Evolutionary conservation across 2,329 filamentous ascomycete genomes (phyloP).

Genomic region (Neofusicoccum umdonicola): DNA sequence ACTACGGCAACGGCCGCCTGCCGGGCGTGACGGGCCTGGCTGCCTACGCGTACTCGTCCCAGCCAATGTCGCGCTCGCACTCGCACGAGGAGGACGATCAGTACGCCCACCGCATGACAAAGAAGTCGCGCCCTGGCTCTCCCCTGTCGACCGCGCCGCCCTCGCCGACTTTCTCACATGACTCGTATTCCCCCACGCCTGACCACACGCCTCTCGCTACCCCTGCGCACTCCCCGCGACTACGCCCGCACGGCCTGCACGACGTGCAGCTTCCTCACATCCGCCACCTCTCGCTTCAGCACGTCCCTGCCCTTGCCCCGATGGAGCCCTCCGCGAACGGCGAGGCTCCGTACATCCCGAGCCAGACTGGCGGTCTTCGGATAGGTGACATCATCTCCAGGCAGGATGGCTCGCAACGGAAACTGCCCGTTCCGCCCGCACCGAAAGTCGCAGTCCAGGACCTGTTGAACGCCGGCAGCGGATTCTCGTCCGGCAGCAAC

Average conservation of each 20-base stretch:
- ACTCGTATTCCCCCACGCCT: constrained; percentile 90
- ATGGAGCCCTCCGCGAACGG: constrained; percentile 66
- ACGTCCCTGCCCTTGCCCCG: constrained; percentile 65
- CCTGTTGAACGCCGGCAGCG: constrained; percentile 65
- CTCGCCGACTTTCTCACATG: constrained; percentile 93
- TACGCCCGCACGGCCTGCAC: constrained; percentile 70
- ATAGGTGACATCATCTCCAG: constrained; percentile 91
- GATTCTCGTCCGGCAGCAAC: constrained; percentile 71
- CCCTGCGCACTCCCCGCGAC: constrained; percentile 87
- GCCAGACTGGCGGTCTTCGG: constrained; percentile 64
- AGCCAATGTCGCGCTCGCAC: constrained; percentile 89
- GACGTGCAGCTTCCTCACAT: constrained; percentile 85
- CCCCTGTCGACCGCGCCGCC: constrained; percentile 94
- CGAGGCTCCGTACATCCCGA: constrained; percentile 58
- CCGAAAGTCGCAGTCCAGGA: constrained; percentile 87
- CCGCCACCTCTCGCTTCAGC: constrained; percentile 66
- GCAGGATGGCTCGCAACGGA: constrained; percentile 81
- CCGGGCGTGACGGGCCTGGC: constrained; percentile 43
- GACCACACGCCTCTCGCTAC: constrained; percentile 99
- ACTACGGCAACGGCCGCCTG: constrained; percentile 58
- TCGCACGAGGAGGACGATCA: constrained; percentile 81
- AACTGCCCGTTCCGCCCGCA: constrained; percentile 87
- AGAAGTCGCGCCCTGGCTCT: constrained; percentile 89
- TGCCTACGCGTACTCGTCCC: constrained; percentile 60
- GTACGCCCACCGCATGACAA: constrained; percentile 72